phyloP scores from a whole-genome alignment of 164 flowering plant genomes.

The Stephania cephalantha region DNA sequence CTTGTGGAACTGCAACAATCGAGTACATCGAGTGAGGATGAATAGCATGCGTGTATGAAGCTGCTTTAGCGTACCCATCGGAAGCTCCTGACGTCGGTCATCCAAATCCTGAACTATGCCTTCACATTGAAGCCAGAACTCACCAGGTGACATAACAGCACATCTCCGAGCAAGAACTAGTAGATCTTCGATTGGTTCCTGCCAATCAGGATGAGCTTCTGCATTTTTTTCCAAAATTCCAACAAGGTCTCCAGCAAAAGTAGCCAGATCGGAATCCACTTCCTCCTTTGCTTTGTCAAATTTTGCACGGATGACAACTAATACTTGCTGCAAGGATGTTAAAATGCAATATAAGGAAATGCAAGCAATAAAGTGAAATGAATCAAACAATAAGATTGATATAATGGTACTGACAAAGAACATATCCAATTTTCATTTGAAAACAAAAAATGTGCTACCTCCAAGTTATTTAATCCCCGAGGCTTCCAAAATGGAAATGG shows the following conservation, averaged over 20 bases:
- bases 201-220: conserved; percentile 93
- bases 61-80: conserved; percentile 86
- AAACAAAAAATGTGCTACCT: conserved; percentile 41
- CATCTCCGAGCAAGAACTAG: conserved; percentile 86
- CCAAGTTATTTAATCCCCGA: conserved; percentile 80
- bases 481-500: conserved; percentile 99
- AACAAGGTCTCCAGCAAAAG: conserved; percentile 92
- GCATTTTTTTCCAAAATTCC: conserved; percentile 89
- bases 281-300: conserved; percentile 99
- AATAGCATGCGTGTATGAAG: conserved; percentile 98
- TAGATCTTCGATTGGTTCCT: conserved; percentile 91
- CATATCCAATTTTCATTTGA: background rate
- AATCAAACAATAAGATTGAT: background rate
- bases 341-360: background rate
- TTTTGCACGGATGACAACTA: conserved; percentile 72
- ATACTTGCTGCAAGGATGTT: conserved; percentile 55
- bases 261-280: conserved; percentile 89
- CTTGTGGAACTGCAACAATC: conserved; percentile 95
- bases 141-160: conserved; percentile 87
- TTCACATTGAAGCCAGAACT: conserved; percentile 99
- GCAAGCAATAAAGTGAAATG: background rate
- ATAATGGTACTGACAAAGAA: background rate
- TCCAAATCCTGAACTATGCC: conserved; percentile 97
- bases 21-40: conserved; percentile 94
- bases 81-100: conserved; percentile 94